Evolutionary conservation across 192 early-diverging fungal genomes (phyloP), one percentile per base, ranked within the genome.

Genomic region (Entomortierella chlamydospora): DNA sequence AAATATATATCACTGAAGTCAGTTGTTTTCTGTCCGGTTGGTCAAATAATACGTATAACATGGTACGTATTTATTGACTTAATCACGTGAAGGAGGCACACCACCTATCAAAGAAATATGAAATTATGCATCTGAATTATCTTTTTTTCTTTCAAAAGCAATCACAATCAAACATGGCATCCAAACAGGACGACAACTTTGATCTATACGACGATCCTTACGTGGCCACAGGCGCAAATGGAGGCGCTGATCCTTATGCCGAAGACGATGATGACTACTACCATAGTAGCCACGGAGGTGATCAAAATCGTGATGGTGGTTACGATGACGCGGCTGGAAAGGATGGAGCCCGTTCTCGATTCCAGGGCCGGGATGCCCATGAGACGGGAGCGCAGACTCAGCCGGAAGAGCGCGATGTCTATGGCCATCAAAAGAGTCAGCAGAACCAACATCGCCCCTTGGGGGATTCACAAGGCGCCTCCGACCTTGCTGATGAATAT

Each of bases 181-280:
- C 65, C 28, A 70, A 66, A 29, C 68, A 79, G 26, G 76, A 79
- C 55, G 76, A 79, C 10, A 74, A 74, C n/a, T 79, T 79, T 61
- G 76, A 79, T 50, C 68, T 79, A 20, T 79, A 79, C 63, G 76
- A 70, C 57, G 76, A 79, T 34, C 76, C 68, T n/a, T 79, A 79
- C 52, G 68, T 47, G 23, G 62, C 67, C 31, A 61, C 76, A 7
- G 68, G 62, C 7, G 68, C 61, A 3, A 52, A 50, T 15, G 68
- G 67, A 34, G 76, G 62, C 6, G 53, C 57, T 0, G 76, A 70
- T 59, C 68, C 68, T 17, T 70, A 70, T 23, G 62, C 61, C 18
- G 76, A 70, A 29, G 76, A 79, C 28, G 76, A 79, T n/a, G 76
- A 79, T 28, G 68, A 70, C 33, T 65, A 70, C 33, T 79, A 79